Conservation (phyloP, 331 rosid genomes). For the Acacia concinna region DNA sequence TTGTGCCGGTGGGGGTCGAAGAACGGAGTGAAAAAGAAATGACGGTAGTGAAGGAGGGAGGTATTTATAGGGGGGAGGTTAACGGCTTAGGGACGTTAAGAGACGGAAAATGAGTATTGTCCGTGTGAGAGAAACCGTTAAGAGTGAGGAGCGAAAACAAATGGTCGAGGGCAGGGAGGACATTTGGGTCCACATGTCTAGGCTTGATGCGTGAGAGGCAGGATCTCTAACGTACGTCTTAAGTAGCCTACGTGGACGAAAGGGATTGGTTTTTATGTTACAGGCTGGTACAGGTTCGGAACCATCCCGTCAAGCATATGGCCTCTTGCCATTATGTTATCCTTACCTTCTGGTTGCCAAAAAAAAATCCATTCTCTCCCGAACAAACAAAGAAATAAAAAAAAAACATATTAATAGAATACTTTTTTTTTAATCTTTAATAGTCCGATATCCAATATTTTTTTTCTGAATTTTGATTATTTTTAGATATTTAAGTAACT, state of each 20-base stretch:
- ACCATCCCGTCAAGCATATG: constrained; percentile 19
- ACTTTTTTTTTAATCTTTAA: too few relatives aligned
- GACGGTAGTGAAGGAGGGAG: constrained; percentile 32
- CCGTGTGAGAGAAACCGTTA: constrained; percentile 32
- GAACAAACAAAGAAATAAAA: too few relatives aligned
- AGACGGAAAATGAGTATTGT: constrained; percentile 50
- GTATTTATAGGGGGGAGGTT: constrained; percentile 51
- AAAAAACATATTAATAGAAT: too few relatives aligned
- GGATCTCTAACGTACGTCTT: constrained; percentile 37
- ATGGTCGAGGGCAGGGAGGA: constrained; percentile 55
- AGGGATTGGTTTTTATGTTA: constrained; percentile 21
- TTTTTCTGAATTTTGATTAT: too few relatives aligned
- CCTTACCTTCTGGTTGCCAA: background rate
- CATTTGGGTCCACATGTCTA: constrained; percentile 69
- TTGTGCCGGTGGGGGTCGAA: background rate
- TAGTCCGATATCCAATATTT: too few relatives aligned
- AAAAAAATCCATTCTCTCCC: background rate
- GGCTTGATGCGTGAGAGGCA: constrained; percentile 32
- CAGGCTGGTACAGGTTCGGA: background rate
- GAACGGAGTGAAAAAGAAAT: constrained; percentile 32
- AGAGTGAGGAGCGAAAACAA: constrained; percentile 16
- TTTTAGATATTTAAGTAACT: too few relatives aligned
- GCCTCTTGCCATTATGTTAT: background rate
- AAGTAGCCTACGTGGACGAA: constrained; percentile 32
- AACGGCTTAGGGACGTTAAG: constrained; percentile 46